A percentile compares a stretch with the other conserved stretches of the same genome.
Evolutionary conservation across 345 rosid species (phyloP).

Genomic region (Eucalyptus guilfoylei): DNA sequence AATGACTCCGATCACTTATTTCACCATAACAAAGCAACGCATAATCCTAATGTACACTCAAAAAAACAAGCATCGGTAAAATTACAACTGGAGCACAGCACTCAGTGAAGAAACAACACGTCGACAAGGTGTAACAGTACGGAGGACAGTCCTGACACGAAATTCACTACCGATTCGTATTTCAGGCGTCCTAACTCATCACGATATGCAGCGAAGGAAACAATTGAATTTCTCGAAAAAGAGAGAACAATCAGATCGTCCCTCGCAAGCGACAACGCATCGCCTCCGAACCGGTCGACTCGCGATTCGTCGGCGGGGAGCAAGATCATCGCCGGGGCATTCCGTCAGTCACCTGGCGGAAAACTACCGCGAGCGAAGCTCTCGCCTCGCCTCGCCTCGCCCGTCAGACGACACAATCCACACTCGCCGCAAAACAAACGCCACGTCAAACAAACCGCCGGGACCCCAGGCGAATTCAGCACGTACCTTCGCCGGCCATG

Average conservation of each 20-base stretch:
- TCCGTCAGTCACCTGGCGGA: constrained; percentile 6
- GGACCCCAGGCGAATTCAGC: neutral
- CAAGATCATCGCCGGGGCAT: neutral
- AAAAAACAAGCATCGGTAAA: neutral
- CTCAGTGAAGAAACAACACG: neutral
- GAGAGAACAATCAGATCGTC: neutral
- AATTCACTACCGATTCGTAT: neutral
- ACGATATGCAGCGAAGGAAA: neutral
- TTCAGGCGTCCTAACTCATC: neutral
- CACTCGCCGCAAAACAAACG: neutral
- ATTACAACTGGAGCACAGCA: neutral
- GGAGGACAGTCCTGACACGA: neutral
- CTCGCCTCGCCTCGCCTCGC: neutral
- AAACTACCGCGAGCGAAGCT: neutral
- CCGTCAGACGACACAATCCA: neutral
- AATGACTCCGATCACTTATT: neutral
- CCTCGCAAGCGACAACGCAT: neutral
- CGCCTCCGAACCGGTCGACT: neutral
- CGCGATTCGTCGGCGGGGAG: neutral
- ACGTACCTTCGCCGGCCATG: constrained; percentile 66
- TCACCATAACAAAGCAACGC: neutral
- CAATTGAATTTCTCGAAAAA: neutral
- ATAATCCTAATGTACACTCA: neutral
- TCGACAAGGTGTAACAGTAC: neutral
- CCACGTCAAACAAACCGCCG: neutral